These are phyloP conservation scores for Paraglomus brasilianum DNA, from an alignment of 192 early-diverging fungal species.

Conservation along the genomic window DNA sequence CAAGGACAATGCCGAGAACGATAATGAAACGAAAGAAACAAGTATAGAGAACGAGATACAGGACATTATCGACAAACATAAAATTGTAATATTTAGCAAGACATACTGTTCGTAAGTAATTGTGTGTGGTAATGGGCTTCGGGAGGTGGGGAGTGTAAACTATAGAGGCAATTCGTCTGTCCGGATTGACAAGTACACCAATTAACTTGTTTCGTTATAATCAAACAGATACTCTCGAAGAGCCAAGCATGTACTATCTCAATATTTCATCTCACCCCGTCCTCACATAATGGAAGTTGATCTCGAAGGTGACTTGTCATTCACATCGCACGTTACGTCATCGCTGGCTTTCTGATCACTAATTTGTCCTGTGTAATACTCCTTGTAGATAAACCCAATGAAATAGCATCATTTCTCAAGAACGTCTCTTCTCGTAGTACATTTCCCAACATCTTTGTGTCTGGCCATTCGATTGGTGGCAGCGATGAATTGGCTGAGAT, in stretches of 20 bases:
- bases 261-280: conserved; percentile 1
- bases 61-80: conserved; percentile 12
- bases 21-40: neutral
- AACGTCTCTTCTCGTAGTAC: conserved; percentile 18
- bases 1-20: neutral
- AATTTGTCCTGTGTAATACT: neutral
- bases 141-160: no score
- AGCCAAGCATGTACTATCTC: conserved; percentile 22
- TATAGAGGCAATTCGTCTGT: no score
- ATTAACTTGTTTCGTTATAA: neutral
- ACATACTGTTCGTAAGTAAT: conserved; percentile 28
- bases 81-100: conserved; percentile 20
- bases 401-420: conserved; percentile 20
- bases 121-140: neutral
- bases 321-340: no score
- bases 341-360: no score
- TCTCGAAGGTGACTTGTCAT: conserved; percentile 16
- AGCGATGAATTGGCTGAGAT: conserved; percentile 24
- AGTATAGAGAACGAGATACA: conserved; percentile 16
- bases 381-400: conserved; percentile 16
- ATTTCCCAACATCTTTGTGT: conserved; percentile 32
- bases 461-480: conserved; percentile 30
- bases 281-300: conserved; percentile 13
- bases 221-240: conserved; percentile 11
- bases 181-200: no score